Base-by-base conservation (phyloP, 73 alveolate species). In the Paramecium octaurelia region DNA sequence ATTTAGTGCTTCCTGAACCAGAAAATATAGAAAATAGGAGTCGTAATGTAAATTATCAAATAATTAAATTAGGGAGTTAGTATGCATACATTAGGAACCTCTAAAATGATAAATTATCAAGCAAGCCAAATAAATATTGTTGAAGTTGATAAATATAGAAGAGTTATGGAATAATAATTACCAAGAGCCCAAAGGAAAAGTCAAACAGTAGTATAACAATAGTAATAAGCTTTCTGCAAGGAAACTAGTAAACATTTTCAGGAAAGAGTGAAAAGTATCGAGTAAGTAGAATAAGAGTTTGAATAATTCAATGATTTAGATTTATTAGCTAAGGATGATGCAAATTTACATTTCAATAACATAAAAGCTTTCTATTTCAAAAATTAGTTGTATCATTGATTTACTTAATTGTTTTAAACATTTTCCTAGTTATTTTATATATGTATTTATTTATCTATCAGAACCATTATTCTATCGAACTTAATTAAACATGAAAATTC, bases 91-190 rank as follows among this genome's bases (percentile, higher is more conserved):
- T 44, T 8, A 31, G 42, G 76, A 14, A 80, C 91, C 5, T 31
- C 91, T 5, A 80, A 80, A 80, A 21, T 80, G 76, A 40, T 80
- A 8, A 80, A 80, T 80, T 80, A 80, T 48, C 18, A 80, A 42
- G 8, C 8, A 10, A 80, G 91, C 24, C 57, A 80, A 48, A 42
- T 14, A 35, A 44, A 34, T 80, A 42, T 34, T 4, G 76, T 23
- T 31, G 75, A 35, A 38, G 88, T 35, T n/a, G 58, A 75, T 35
- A 42, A 75, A 42, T 75, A 75, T 75, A 75, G 60, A 38, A 75
- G 46, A 75, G 16, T 75, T 6, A 75, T 75, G 58, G 9, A 35
- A 38, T 20, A 34, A 75, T 75, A 75, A 75, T 11, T 75, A 16
- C 58, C 58, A 3, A 75, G 88, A 35, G 29, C 0, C 8, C 21